Evolutionary conservation across 1,284 basidiomycete genomes (phyloP), one percentile per base, ranked within the genome.

Genomic region (Ganoderma meredithae): DNA sequence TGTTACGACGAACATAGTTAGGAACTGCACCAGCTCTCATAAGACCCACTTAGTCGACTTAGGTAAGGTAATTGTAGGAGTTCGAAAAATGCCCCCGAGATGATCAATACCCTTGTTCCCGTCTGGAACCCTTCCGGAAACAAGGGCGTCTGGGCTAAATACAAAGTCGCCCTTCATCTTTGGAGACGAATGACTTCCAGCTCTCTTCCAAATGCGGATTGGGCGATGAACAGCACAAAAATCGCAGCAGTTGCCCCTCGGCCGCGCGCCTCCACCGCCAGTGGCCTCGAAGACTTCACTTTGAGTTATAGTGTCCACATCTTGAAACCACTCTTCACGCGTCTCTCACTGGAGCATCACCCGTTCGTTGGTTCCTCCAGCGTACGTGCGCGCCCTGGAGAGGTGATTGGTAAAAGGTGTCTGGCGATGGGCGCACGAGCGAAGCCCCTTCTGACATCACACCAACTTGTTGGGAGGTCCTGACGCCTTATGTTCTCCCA

Each of bases 211-310:
- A 65, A 68, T 70, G 49, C 63, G 71, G 71, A 49, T 63, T 64
- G 59, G 49, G 58, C 52, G 64, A 44, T 56, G 40, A 25, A 22
- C 43, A 44, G 43, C 67, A 25, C 64, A 65, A 55, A 68, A 59
- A 64, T 60, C 60, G 59, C 53, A 40, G 27, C 62, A 52, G 65
- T 68, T 66, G 60, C 71, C 71, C 52, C 41, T 69, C 55, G 59
- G 65, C 66, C 41, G 52, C 44, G 47, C 60, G 25, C 61, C 52
- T 49, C 61, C 65, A 55, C 61, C 55, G 40, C 61, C 7, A 55
- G 52, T 67, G 66, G 66, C 66, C 66, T 67, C 67, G 71, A 72
- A 70, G 67, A 43, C 67, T 36, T 72, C 71, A 70, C 31, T 68
- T 69, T 68, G 69, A 65, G 69, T 72, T 72, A 67, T 62, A 63